Base-by-base conservation (phyloP, 2,329 filamentous ascomycete genomes). In the Bisporella sp. region DNA sequence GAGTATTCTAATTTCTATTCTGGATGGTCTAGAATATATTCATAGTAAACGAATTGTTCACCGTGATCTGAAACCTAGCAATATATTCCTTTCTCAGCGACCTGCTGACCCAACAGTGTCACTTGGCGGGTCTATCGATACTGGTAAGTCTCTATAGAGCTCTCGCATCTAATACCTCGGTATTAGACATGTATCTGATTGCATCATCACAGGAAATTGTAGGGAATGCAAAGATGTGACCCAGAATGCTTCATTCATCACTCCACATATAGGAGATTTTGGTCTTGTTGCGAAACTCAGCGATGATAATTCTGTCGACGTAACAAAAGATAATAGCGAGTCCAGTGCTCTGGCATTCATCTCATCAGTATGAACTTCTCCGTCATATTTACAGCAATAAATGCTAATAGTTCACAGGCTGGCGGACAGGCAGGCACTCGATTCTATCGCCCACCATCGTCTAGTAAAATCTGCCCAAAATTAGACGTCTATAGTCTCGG, bases 21-120 rank as follows among this genome's bases (percentile, higher is more conserved):
- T 85, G 1, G 76, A 81, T 6, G 83, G 82, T 1, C 75, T 86
- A 3, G 74, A 82, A 51, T 85, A 87, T 58, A 71, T 86, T 2
- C 83, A 87, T 57, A 66, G 70, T 0, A 72, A 79, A 52, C 72
- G 73, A 5, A 76, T 86, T 45, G 73, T 85, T 0, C 83, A 87
- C 58, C 77, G 82, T 7, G 83, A 87, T 59, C 69, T 87, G 28
- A 87, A 87, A 59, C 83, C 83, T 0, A 79, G 77, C 3, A 87
- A 87, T 56, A 78, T 87, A 31, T 85, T 87, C 64, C 68, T 87
- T 0, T 77, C 76, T 21, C 21, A 2, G 62, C 73, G 8, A 21
- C 8, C 64, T 2, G 55, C 29, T 55, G 58, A 61, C 61, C 42
- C 67, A 46, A 46, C 54, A 35, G 41, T 33, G 32, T 41, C 51